Conservation (phyloP, 2,329 filamentous ascomycete species). For the Tolypocladium tundrense region DNA sequence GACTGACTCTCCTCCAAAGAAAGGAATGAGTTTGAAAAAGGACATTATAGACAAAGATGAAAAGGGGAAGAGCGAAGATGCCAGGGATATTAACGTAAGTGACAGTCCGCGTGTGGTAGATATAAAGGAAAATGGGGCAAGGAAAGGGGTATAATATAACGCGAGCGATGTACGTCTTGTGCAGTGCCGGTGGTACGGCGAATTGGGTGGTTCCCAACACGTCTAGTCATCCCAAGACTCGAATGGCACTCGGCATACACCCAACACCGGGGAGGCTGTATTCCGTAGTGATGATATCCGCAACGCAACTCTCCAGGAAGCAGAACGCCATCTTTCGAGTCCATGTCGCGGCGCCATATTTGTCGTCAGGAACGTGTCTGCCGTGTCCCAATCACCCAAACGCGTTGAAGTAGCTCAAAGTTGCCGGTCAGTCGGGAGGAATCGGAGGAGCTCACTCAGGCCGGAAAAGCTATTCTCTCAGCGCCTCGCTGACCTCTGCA, state of each 20-base stretch:
- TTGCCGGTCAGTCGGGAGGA: neutral
- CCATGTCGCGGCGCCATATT: neutral
- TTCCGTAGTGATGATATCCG: neutral
- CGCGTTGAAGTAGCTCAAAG: neutral
- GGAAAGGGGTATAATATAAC: neutral
- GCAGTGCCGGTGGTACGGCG: neutral
- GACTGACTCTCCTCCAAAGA: neutral
- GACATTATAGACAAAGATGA: neutral
- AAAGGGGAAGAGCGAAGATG: neutral
- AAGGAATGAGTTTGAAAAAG: neutral
- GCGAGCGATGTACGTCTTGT: neutral
- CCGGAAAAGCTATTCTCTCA: constrained; percentile 14
- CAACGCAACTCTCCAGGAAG: neutral
- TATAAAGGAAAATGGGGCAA: neutral
- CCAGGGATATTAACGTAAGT: neutral
- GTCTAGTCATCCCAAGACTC: neutral
- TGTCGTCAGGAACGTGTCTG: neutral
- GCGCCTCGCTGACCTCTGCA: constrained; percentile 14
- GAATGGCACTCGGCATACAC: neutral
- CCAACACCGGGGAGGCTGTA: neutral
- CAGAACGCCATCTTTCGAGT: neutral
- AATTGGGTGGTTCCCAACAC: neutral
- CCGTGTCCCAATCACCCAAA: neutral
- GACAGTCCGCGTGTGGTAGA: neutral
- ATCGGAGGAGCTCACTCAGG: neutral